These are phyloP conservation scores for Hortiboletus campestris DNA, from an alignment of 768 basidiomycete genomes.

Conservation along the genomic window DNA sequence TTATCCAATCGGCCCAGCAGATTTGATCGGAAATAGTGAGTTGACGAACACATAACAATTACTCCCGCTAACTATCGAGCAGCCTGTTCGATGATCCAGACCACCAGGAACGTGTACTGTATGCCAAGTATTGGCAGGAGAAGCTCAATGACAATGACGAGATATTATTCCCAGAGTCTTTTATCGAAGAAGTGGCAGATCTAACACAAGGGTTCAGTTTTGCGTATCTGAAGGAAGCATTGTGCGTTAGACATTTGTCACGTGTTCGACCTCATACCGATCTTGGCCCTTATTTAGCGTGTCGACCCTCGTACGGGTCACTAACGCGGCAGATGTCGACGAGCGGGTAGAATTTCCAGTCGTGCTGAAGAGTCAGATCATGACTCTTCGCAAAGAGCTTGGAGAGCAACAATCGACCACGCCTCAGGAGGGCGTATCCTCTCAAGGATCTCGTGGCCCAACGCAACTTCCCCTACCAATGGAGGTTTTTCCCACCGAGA, in stretches of 20 bases:
- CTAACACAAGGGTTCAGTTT: conserved; percentile 73
- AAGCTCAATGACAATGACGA: conserved; percentile 64
- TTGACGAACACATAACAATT: conserved; percentile 7
- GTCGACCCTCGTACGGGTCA: conserved; percentile 67
- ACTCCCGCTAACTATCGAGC: not conserved
- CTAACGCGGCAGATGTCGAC: conserved; percentile 43
- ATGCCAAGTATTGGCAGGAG: conserved; percentile 77
- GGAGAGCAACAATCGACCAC: conserved; percentile 36
- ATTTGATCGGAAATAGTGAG: conserved; percentile 85
- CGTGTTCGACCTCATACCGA: not conserved
- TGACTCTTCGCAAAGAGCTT: conserved; percentile 61
- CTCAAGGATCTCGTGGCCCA: not conserved
- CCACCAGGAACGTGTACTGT: conserved; percentile 59
- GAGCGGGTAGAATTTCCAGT: conserved; percentile 50
- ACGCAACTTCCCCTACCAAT: not conserved
- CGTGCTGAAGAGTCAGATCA: conserved; percentile 58
- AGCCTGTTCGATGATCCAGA: conserved; percentile 76
- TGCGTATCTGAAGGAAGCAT: conserved; percentile 86
- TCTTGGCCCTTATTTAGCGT: conserved; percentile 44
- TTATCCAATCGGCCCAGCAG: conserved; percentile 76
- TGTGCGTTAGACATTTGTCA: conserved; percentile 48
- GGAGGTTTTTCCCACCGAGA: not conserved
- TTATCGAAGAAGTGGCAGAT: conserved; percentile 59
- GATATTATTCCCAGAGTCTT: conserved; percentile 64
- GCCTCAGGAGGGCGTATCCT: not conserved